phyloP scores from a whole-genome alignment of 257 asterid species.

The Solanum dulcamara region DNA sequence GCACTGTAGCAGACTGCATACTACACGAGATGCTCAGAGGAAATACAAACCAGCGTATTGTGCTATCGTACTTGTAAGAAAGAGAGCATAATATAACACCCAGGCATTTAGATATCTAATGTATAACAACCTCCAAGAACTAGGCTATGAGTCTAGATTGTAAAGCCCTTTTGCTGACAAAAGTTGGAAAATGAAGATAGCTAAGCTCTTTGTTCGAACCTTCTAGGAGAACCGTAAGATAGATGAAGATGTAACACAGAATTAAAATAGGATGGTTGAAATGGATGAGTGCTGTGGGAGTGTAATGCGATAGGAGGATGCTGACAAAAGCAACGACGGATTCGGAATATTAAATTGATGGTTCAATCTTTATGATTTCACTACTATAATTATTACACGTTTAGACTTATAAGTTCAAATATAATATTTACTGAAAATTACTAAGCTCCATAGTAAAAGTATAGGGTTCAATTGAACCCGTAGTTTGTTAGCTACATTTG shows the following conservation, averaged over 20 bases:
- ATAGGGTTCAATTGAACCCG: neutral
- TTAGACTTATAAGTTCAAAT: neutral
- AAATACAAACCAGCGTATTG: neutral
- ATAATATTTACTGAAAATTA: neutral
- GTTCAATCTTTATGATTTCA: neutral
- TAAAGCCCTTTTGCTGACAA: neutral
- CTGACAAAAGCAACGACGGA: neutral
- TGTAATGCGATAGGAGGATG: neutral
- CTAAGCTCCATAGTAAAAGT: neutral
- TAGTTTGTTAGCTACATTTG: neutral
- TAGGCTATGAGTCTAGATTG: neutral
- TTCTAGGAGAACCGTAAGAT: neutral
- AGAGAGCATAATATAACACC: neutral
- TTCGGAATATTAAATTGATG: neutral
- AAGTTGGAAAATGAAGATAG: neutral
- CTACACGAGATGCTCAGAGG: neutral
- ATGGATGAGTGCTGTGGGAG: neutral
- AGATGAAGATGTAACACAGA: neutral
- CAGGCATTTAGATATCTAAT: neutral
- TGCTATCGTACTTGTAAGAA: neutral
- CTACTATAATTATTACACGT: neutral
- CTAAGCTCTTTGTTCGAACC: neutral
- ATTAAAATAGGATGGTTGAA: neutral
- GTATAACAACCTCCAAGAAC: neutral
- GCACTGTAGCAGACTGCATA: neutral